Evolutionary conservation across 2,329 filamentous ascomycete species (phyloP), one percentile per base, ranked within the genome.

Genomic region (Cladophialophora yegresii): DNA sequence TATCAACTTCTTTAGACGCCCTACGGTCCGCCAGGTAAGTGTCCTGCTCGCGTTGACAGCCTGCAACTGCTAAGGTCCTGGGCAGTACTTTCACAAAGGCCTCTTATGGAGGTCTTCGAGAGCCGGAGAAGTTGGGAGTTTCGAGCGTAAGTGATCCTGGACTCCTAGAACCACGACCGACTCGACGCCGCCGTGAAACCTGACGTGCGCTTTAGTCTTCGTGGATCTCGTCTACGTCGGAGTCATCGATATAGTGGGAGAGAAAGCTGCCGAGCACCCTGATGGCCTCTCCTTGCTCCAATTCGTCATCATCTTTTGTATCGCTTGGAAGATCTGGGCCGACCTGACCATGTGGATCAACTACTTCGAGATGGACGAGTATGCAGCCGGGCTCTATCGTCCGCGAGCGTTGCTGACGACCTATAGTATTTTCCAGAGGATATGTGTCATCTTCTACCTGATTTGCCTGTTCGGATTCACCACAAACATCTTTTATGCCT

Each of bases 391-490:
- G 36, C 6, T 16, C 5, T 20, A 16, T 7, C 13, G 36, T 43
- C 36, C n/a, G 13, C 13, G 16, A 43, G n/a, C 36, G 16, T 6
- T 43, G 36, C 36, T 43, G n/a, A 43, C 36, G 36, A 6, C 16
- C 13, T 43, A 6, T 20, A 43, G 36, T 67, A 69, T 83, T 22
- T 66, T 77, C 1, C 81, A 83, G 69, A 78, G 81, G 7, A 51
- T 54, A 33, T 54, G 80, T n/a, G 80, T 89, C 16, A 75, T 89
- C 0, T 87, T 88, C 71, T 79, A 85, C 53, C 82, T 88, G 63
- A 81, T 83, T 2, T 88, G 84, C 73, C 77, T 89, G 5, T 77
- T 89, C 28, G 86, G 85, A 3, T 84, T 85, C 64, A 88, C 86
- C 3, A 86, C 84, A 13, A 67, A 67, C 40, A 67, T 63, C 28